Percentiles rank a stretch among this genome's conserved stretches.
phyloP scores from a whole-genome alignment of 2,329 filamentous ascomycete species.

The Colletotrichum sp. region DNA sequence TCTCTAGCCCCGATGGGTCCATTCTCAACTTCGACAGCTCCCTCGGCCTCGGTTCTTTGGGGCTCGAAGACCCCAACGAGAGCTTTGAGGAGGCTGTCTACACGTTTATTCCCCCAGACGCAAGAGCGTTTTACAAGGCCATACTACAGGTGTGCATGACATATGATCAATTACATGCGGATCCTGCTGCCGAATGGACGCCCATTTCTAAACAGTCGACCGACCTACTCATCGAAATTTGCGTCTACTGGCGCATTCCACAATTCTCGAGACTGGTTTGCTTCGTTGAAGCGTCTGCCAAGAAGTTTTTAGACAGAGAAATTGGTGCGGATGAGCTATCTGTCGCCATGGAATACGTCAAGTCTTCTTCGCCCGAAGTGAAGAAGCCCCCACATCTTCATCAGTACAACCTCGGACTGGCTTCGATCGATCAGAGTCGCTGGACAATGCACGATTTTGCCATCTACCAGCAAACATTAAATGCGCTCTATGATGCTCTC shows the following conservation, averaged over 20 bases:
- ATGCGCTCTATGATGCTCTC: conserved; percentile 78
- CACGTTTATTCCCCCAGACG: conserved; percentile 87
- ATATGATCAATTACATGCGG: conserved; percentile 64
- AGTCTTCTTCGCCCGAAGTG: conserved; percentile 70
- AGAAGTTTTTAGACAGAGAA: conserved; percentile 86
- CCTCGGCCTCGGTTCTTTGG: conserved; percentile 70
- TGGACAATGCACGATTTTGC: conserved; percentile 76
- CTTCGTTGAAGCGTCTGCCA: conserved; percentile 82
- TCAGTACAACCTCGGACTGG: conserved; percentile 53
- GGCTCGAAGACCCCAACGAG: conserved; percentile 60
- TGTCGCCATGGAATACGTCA: conserved; percentile 81
- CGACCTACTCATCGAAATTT: conserved; percentile 85
- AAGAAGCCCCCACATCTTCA: conserved; percentile 67
- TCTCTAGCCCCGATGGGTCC: conserved; percentile 51
- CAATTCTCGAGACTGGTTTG: conserved; percentile 80
- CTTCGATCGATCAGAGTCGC: conserved; percentile 60
- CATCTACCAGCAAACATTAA: conserved; percentile 77
- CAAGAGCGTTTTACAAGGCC: conserved; percentile 81
- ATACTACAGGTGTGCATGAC: conserved; percentile 79
- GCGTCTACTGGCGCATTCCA: conserved; percentile 87
- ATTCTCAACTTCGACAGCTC: conserved; percentile 66
- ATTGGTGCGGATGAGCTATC: conserved; percentile 83
- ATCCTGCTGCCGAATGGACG: conserved; percentile 52
- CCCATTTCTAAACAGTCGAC: conserved; percentile 78
- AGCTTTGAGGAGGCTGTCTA: conserved; percentile 72